These are phyloP conservation scores for Ramichloridium luteum DNA, from an alignment of 2,329 filamentous ascomycete genomes.

Conservation along the genomic window DNA sequence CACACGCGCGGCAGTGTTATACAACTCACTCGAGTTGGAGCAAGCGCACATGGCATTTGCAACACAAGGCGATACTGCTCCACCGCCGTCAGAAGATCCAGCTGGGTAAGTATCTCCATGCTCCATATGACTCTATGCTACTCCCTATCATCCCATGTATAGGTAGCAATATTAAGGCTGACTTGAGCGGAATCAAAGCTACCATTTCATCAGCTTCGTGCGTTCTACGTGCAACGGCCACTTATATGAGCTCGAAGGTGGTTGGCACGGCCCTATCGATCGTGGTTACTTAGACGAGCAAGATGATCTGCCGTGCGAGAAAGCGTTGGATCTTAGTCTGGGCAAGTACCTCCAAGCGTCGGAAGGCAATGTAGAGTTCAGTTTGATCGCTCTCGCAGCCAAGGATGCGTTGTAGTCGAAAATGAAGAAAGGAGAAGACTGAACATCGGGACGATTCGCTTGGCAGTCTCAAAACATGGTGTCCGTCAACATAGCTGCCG, in stretches of 20 bases:
- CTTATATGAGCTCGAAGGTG: conserved; percentile 37
- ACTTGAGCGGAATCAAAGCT: no score
- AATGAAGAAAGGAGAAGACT: no score
- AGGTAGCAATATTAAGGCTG: no score
- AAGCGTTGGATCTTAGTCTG: conserved; percentile 31
- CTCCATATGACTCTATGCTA: no score
- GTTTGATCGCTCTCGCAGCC: conserved; percentile 31
- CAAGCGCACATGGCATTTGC: conserved; percentile 32
- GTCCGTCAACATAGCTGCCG: no score
- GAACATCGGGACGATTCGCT: no score
- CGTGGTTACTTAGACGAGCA: conserved; percentile 28
- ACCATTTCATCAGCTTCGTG: conserved; percentile 38
- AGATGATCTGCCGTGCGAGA: conserved; percentile 34
- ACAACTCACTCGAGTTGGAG: conserved; percentile 36
- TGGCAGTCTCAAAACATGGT: no score
- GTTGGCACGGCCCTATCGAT: conserved; percentile 33
- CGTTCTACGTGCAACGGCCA: conserved; percentile 34
- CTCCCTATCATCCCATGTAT: no score
- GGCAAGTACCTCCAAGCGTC: conserved; percentile 28
- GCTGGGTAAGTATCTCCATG: no score
- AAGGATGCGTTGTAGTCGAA: no score
- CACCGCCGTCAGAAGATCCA: conserved; percentile 21
- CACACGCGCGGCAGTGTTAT: conserved; percentile 41
- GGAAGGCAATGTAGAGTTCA: conserved; percentile 31
- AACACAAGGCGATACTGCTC: conserved; percentile 29